Percentiles rank a stretch among this genome's conserved stretches.
phyloP scores from a whole-genome alignment of 2,329 filamentous ascomycete genomes.

The Aureobasidium sp. region DNA sequence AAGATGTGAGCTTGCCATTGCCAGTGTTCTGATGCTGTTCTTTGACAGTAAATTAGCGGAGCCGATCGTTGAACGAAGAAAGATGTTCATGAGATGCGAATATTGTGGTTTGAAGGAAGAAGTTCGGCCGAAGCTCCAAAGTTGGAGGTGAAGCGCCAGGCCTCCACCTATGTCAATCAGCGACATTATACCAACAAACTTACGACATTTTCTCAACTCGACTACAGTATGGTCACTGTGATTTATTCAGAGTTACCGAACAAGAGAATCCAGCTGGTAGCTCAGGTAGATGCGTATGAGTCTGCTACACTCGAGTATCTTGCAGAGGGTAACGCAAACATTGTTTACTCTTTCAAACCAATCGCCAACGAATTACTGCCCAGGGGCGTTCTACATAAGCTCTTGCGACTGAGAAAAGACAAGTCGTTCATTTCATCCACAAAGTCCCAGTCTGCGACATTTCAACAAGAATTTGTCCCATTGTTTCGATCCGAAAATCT shows the following conservation, averaged over 20 bases:
- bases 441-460: slow-evolving; percentile 20
- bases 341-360: slow-evolving; percentile 23
- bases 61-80: neutral
- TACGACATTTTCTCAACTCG: too few relatives aligned
- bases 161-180: neutral
- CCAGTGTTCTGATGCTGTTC: neutral
- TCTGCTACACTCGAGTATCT: slow-evolving; percentile 21
- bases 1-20: neutral
- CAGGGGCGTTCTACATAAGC: slow-evolving; percentile 15
- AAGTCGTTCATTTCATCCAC: slow-evolving; percentile 22
- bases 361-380: slow-evolving; percentile 11
- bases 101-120: neutral
- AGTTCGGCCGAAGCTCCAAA: neutral
- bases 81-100: neutral
- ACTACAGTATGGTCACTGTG: neutral
- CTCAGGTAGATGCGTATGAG: neutral
- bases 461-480: slow-evolving; percentile 20
- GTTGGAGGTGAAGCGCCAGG: neutral
- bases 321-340: slow-evolving; percentile 30
- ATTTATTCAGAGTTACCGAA: neutral
- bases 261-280: neutral
- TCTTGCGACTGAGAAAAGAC: slow-evolving; percentile 27
- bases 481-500: slow-evolving; percentile 24
- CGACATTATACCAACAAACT: neutral
- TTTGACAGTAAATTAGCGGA: neutral